Conservation (phyloP, 768 basidiomycete species). For the Coprinopsis sp. region DNA sequence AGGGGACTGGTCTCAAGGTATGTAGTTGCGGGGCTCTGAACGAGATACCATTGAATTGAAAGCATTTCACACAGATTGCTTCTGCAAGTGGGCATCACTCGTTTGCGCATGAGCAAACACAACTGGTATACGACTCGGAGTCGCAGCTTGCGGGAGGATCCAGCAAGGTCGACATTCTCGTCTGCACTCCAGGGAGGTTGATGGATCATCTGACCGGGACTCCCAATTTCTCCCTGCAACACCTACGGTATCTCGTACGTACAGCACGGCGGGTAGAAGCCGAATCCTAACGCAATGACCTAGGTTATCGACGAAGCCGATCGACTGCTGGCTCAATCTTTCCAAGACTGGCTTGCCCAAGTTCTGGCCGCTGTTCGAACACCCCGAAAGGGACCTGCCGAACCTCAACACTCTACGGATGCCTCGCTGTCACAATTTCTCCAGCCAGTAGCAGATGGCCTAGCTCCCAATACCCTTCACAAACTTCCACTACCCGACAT, state of each 20-base stretch:
- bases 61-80: slow-evolving; percentile 44
- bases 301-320: slow-evolving; percentile 98
- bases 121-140: slow-evolving; percentile 61
- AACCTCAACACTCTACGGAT: neutral
- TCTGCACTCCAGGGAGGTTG: slow-evolving; percentile 92
- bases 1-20: slow-evolving; percentile 86
- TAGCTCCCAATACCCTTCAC: slow-evolving; percentile 57
- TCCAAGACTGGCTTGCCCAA: slow-evolving; percentile 90
- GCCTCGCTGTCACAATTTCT: slow-evolving; percentile 3
- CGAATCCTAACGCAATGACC: neutral
- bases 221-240: slow-evolving; percentile 86
- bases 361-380: slow-evolving; percentile 71
- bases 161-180: slow-evolving; percentile 88
- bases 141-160: slow-evolving; percentile 78
- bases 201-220: slow-evolving; percentile 92
- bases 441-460: slow-evolving; percentile 41
- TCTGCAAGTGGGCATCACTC: slow-evolving; percentile 92
- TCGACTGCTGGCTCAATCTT: slow-evolving; percentile 89
- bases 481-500: slow-evolving; percentile 34
- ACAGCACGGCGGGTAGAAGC: neutral
- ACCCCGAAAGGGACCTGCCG: slow-evolving; percentile 4
- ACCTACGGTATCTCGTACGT: slow-evolving; percentile 88
- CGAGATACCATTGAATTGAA: neutral
- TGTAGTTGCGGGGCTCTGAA: slow-evolving; percentile 5
- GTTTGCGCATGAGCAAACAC: slow-evolving; percentile 85